phyloP scores from a whole-genome alignment of 345 rosid genomes.

The Eucalyptus leucophloia region DNA sequence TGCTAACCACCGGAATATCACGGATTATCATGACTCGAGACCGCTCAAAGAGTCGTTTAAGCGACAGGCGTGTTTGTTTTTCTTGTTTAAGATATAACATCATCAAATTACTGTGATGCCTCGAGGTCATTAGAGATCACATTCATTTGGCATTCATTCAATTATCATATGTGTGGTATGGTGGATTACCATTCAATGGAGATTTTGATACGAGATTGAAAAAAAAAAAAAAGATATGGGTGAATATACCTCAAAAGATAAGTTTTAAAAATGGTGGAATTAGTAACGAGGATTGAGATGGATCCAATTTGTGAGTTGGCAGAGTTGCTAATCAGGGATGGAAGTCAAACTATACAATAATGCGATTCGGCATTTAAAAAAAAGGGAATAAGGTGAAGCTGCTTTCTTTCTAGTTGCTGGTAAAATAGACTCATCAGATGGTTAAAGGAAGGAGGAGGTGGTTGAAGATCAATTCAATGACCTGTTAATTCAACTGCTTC shows the following conservation, averaged over 20 bases:
- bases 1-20: background rate
- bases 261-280: background rate
- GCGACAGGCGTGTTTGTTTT: background rate
- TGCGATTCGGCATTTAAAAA: background rate
- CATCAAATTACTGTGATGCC: background rate
- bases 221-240: background rate
- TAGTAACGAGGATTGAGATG: background rate
- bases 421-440: background rate
- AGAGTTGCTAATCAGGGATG: background rate
- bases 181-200: background rate
- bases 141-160: background rate
- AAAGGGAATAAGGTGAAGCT: background rate
- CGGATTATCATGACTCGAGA: background rate
- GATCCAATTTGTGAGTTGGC: background rate
- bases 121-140: background rate
- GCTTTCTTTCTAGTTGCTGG: background rate
- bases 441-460: background rate
- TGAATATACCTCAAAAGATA: background rate
- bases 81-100: background rate
- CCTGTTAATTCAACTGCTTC: background rate
- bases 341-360: background rate
- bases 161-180: background rate
- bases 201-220: background rate
- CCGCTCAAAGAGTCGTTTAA: background rate
- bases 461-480: background rate